phyloP scores from a whole-genome alignment of 352 stramenopile genomes.

The Globisporangium paddicum region DNA sequence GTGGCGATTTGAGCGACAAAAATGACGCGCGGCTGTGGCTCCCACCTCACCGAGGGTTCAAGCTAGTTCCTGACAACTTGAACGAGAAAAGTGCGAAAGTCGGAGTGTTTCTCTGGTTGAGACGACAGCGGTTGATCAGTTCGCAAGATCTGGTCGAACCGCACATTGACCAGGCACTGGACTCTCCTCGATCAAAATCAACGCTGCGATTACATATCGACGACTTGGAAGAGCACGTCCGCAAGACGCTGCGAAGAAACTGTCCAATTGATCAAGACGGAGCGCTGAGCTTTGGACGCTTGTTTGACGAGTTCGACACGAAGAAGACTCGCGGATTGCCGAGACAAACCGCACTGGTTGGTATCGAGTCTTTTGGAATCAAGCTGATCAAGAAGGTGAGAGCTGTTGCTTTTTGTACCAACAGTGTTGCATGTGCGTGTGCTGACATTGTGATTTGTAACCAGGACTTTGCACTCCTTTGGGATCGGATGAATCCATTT shows the following conservation, averaged over 20 bases:
- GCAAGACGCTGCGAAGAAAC: conserved; percentile 60
- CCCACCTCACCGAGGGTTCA: conserved; percentile 67
- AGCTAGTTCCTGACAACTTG: conserved; percentile 59
- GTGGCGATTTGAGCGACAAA: conserved; percentile 60
- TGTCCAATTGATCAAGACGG: conserved; percentile 75
- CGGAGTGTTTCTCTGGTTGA: conserved; percentile 68
- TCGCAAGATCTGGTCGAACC: conserved; percentile 54
- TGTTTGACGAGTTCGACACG: conserved; percentile 75
- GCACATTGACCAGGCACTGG: conserved; percentile 24
- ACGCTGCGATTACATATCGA: conserved; percentile 53
- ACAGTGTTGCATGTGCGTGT: neutral
- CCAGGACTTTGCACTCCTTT: conserved; percentile 59
- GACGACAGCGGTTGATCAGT: conserved; percentile 27
- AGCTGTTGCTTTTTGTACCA: neutral
- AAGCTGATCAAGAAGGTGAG: conserved; percentile 73
- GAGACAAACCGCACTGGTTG: conserved; percentile 38
- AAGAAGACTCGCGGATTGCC: conserved; percentile 55
- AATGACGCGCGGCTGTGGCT: conserved; percentile 64
- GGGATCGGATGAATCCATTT: conserved; percentile 67
- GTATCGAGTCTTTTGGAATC: conserved; percentile 65
- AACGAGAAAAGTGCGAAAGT: conserved; percentile 53
- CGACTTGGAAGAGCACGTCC: conserved; percentile 64
- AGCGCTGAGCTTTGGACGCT: conserved; percentile 59
- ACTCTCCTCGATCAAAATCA: conserved; percentile 35
- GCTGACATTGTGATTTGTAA: neutral